These are phyloP conservation scores for Fusarium sp. DNA, from an alignment of 2,329 filamentous ascomycete genomes.

Conservation along the genomic window DNA sequence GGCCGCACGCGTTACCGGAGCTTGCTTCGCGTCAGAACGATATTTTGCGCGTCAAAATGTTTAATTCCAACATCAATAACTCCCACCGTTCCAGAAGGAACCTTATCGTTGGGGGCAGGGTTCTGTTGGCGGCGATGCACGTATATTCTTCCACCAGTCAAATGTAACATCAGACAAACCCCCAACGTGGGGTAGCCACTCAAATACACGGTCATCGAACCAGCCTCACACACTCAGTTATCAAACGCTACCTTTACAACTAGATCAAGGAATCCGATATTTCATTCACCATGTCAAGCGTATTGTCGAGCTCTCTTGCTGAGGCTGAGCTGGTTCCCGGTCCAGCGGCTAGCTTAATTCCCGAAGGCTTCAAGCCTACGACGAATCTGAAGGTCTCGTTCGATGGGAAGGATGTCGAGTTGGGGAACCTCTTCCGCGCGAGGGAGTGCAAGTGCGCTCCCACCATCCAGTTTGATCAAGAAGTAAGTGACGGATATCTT, in stretches of 20 bases:
- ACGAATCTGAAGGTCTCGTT: slow-evolving; percentile 52
- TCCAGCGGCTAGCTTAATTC: slow-evolving; percentile 51
- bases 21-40: background rate
- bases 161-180: slow-evolving; percentile 16
- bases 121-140: background rate
- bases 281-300: slow-evolving; percentile 25
- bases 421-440: slow-evolving; percentile 54
- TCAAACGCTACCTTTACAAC: background rate
- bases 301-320: slow-evolving; percentile 46
- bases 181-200: slow-evolving; percentile 31
- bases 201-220: slow-evolving; percentile 32
- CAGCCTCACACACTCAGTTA: slow-evolving; percentile 4
- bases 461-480: slow-evolving; percentile 48
- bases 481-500: slow-evolving; percentile 24
- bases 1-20: background rate
- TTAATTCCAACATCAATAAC: background rate
- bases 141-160: slow-evolving; percentile 30
- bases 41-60: background rate
- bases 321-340: slow-evolving; percentile 53
- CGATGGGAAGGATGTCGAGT: slow-evolving; percentile 45
- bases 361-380: slow-evolving; percentile 53
- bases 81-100: background rate
- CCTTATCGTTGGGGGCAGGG: slow-evolving; percentile 6
- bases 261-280: background rate
- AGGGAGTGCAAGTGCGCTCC: slow-evolving; percentile 51